phyloP scores from a whole-genome alignment of 2,329 filamentous ascomycete genomes.

The Colletotrichum sojae region DNA sequence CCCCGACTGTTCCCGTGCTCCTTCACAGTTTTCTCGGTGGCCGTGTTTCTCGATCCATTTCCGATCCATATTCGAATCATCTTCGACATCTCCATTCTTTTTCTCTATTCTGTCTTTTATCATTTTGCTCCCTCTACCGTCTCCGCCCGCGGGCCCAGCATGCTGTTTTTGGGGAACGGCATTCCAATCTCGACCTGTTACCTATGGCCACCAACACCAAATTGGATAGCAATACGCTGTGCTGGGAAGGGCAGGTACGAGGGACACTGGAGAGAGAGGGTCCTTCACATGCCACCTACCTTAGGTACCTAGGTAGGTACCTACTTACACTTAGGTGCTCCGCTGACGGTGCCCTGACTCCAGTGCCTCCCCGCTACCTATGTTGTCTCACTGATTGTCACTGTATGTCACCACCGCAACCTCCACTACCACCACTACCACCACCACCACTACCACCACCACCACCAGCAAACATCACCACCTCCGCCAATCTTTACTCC shows the following conservation, averaged over 20 bases:
- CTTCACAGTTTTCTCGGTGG: conserved; percentile 26
- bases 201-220: no score
- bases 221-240: no score
- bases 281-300: no score
- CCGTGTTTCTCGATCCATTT: conserved; percentile 22
- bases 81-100: conserved; percentile 23
- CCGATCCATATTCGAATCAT: conserved; percentile 29
- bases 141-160: not conserved
- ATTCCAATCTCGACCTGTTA: not conserved
- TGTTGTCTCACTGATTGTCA: no score
- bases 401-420: no score
- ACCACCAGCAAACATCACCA: not conserved
- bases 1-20: conserved; percentile 32
- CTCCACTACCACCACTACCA: not conserved
- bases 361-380: no score
- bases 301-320: no score
- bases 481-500: conserved; percentile 1
- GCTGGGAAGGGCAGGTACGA: no score
- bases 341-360: no score
- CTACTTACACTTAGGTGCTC: no score
- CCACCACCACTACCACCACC: not conserved
- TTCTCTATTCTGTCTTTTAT: not conserved
- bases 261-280: no score
- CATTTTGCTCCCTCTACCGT: not conserved
- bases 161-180: conserved; percentile 1